phyloP scores from a whole-genome alignment of 306 rosid species.

The Cicer bijugum region DNA sequence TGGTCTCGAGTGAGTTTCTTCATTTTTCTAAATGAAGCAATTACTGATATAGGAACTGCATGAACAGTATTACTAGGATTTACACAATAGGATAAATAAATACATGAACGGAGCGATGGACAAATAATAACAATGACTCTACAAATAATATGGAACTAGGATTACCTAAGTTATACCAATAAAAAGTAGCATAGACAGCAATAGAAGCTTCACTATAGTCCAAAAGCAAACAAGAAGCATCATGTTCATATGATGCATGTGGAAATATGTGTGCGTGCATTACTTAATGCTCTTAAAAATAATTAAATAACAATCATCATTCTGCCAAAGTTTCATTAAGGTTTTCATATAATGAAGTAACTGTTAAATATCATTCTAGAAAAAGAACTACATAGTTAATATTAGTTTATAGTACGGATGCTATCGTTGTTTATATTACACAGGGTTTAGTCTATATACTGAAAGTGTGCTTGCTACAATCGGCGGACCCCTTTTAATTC shows the following conservation, averaged over 20 bases:
- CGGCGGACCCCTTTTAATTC: conserved; percentile 8
- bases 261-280: not conserved
- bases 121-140: not conserved
- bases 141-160: not conserved
- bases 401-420: not conserved
- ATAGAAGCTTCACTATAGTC: not conserved
- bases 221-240: conserved; percentile 11
- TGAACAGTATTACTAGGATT: conserved; percentile 35
- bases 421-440: not conserved
- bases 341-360: conserved; percentile 10
- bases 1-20: conserved; percentile 71
- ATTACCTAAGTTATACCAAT: conserved; percentile 26
- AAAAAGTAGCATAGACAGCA: not conserved
- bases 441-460: conserved; percentile 1
- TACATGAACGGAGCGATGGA: not conserved
- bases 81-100: conserved; percentile 10
- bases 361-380: conserved; percentile 12
- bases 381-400: conserved; percentile 14
- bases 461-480: conserved; percentile 20
- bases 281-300: conserved; percentile 15
- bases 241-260: conserved; percentile 17
- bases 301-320: conserved; percentile 27
- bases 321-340: conserved; percentile 30
- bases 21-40: conserved; percentile 86
- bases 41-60: conserved; percentile 77